Conservation (phyloP, 768 basidiomycete genomes). For the Boletus tylopilopsis region DNA sequence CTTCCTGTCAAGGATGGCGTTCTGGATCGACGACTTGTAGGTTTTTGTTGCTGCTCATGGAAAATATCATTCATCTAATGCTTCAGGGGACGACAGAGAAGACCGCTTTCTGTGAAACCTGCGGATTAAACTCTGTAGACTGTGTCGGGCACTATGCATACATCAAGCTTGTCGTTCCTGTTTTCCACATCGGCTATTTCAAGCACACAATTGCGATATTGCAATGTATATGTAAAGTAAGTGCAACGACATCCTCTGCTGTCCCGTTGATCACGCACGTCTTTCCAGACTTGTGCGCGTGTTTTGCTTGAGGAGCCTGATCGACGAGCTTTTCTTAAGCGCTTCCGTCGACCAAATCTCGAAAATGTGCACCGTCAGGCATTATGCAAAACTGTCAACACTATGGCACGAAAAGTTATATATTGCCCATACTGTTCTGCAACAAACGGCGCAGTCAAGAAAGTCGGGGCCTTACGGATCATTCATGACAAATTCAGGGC, state of each 20-base stretch:
- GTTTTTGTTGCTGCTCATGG: slow-evolving; percentile 21
- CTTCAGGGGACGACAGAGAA: slow-evolving; percentile 92
- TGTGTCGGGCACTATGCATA: slow-evolving; percentile 99
- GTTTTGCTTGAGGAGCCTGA: slow-evolving; percentile 88
- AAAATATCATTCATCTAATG: background rate
- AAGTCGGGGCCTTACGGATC: slow-evolving; percentile 91
- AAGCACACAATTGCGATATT: slow-evolving; percentile 91
- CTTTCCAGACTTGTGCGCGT: slow-evolving; percentile 79
- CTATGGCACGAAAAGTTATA: slow-evolving; percentile 82
- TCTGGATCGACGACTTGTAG: slow-evolving; percentile 83
- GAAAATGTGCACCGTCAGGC: slow-evolving; percentile 89
- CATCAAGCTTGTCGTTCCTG: slow-evolving; percentile 94
- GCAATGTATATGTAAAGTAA: slow-evolving; percentile 95
- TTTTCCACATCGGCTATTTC: slow-evolving; percentile 99
- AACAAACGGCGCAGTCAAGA: slow-evolving; percentile 95
- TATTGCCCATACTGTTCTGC: slow-evolving; percentile 93
- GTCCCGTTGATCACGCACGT: slow-evolving; percentile 1
- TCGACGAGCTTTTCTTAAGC: slow-evolving; percentile 75
- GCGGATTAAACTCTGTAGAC: slow-evolving; percentile 85
- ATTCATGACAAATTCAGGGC: slow-evolving; percentile 97
- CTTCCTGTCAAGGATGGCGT: slow-evolving; percentile 90
- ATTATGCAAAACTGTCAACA: slow-evolving; percentile 80
- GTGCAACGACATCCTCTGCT: background rate
- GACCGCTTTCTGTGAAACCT: slow-evolving; percentile 89
- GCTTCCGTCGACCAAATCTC: slow-evolving; percentile 86